phyloP scores from a whole-genome alignment of 2,329 filamentous ascomycete genomes.

The Nannizziopsis arthrosporioides region DNA sequence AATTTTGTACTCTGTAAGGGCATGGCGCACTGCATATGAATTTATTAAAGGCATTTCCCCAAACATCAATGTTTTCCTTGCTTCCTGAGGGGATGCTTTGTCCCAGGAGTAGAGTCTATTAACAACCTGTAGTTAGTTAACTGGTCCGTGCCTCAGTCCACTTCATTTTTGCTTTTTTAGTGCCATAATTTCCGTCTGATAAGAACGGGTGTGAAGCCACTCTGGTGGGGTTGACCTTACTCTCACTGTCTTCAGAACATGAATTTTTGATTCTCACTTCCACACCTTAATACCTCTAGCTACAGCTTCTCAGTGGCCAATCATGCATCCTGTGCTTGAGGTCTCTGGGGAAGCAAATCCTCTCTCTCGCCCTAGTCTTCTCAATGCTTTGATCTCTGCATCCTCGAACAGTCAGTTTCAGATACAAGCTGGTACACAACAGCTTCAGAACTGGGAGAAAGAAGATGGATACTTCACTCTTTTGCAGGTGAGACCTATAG shows the following conservation, averaged over 20 bases:
- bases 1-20: no score
- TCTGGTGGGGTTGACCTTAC: slow-evolving; percentile 6
- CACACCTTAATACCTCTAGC: neutral
- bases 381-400: slow-evolving; percentile 52
- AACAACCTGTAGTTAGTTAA: neutral
- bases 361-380: slow-evolving; percentile 52
- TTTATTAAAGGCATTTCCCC: no score
- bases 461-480: slow-evolving; percentile 54
- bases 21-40: no score
- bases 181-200: slow-evolving; percentile 1
- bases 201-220: slow-evolving; percentile 1
- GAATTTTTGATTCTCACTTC: neutral
- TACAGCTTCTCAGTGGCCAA: slow-evolving; percentile 9
- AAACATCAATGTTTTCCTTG: no score
- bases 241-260: neutral
- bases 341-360: slow-evolving; percentile 70
- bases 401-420: slow-evolving; percentile 53
- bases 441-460: slow-evolving; percentile 61
- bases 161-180: slow-evolving; percentile 2
- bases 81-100: no score
- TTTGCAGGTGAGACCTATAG: slow-evolving; percentile 46
- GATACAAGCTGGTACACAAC: slow-evolving; percentile 54
- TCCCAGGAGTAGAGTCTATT: no score
- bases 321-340: slow-evolving; percentile 63
- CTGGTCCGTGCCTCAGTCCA: slow-evolving; percentile 4